Conservation (phyloP, 306 rosid genomes). For the Mimosa bimucronata region DNA sequence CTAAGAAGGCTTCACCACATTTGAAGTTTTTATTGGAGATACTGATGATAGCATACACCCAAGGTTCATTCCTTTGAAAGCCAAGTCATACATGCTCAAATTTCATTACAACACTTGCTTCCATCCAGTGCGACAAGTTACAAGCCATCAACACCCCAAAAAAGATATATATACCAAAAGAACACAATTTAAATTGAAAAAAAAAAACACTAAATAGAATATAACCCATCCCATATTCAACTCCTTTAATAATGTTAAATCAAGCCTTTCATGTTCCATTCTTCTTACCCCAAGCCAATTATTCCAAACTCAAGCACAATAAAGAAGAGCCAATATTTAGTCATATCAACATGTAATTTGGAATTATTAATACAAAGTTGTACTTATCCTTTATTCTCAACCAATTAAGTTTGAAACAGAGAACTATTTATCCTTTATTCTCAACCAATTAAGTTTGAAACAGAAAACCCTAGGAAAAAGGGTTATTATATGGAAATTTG, state of each 20-base stretch:
- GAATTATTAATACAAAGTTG: not conserved
- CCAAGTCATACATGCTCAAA: not conserved
- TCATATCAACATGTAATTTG: not conserved
- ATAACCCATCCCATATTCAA: not conserved
- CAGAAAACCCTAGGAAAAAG: conserved; percentile 4
- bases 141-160: not conserved
- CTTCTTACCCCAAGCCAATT: not conserved
- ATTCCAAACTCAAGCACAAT: not conserved
- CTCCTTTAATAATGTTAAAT: not conserved
- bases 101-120: not conserved
- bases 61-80: not conserved
- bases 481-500: conserved; percentile 10
- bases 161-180: not conserved
- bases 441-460: conserved; percentile 16
- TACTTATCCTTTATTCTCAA: conserved; percentile 15
- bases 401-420: conserved; percentile 5
- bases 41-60: not conserved
- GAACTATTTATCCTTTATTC: conserved; percentile 3
- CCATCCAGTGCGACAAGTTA: not conserved
- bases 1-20: not conserved
- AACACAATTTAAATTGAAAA: not conserved
- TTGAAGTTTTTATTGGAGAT: not conserved
- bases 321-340: too few relatives aligned
- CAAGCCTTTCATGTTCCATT: not conserved
- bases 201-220: not conserved